Evolutionary conservation across 805 yeast species (phyloP), one percentile per base, ranked within the genome.

Genomic region (Spathaspora girioi): DNA sequence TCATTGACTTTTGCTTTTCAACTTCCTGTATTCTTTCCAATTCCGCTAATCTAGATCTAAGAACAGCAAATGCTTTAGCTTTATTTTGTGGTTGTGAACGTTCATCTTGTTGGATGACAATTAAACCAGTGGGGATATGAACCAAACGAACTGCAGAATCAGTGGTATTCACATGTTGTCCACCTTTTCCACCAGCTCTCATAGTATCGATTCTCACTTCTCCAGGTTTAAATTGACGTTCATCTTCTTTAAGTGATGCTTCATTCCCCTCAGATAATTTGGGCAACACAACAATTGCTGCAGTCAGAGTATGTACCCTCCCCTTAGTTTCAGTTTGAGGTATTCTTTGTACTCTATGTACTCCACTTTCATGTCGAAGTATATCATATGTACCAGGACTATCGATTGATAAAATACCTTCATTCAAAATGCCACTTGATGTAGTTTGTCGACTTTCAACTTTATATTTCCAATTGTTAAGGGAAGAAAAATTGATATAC

Each of bases 111-210:
- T 92, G 96, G 46, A 84, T 78, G 2, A 94, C 97, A 4, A 83
- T 84, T 40, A 89, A 83, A 2, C 97, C 97, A 0, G 97, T 84
- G 4, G 98, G 97, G 14, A 87, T 74, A 70, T 94, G 99, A 1
- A 93, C 90, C 26, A 94, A 71, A 59, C 99, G 78, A 12, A 94
- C 98, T 0, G 99, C 99, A 1, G 97, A 90, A 64, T 93, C 98
- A 0, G 98, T 94, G 12, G 97, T 93, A 64, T 93, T 93, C 38
- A 93, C 99, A 64, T 93, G 98, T 71, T 93, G 99, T 0, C 99
- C 99, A 51, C 99, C 99, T 56, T 94, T 87, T 2, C 99, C 99
- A 50, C 96, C 84, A 0, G 98, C 89, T 58, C 99, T 78, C 97
- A 93, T 94, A n/a, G 94, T 91, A 65, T 94, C 99, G 3, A 94